Percentiles rank a stretch among this genome's conserved stretches.
phyloP scores from a whole-genome alignment of 768 basidiomycete genomes.

The Chalciporus sphaerocephalus region DNA sequence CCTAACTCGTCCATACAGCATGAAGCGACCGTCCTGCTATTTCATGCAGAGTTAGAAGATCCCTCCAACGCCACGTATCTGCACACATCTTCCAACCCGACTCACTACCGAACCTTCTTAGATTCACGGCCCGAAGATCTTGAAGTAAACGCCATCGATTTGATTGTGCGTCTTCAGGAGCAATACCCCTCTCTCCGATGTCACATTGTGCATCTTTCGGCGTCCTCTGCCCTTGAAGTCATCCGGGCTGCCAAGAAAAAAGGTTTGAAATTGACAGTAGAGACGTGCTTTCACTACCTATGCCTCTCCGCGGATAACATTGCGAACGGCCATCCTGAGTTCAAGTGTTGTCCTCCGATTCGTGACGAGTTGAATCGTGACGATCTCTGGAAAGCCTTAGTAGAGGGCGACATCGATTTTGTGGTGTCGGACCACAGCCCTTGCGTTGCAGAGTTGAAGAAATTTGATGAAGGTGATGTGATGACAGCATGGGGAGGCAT shows the following conservation, averaged over 20 bases:
- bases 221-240: slow-evolving; percentile 72
- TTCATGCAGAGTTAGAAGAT: slow-evolving; percentile 85
- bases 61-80: slow-evolving; percentile 10
- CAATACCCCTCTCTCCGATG: slow-evolving; percentile 66
- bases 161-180: slow-evolving; percentile 65
- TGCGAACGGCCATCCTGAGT: slow-evolving; percentile 73
- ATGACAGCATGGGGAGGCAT: slow-evolving; percentile 96
- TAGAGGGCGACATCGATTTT: slow-evolving; percentile 81
- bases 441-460: slow-evolving; percentile 79
- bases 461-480: slow-evolving; percentile 69
- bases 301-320: slow-evolving; percentile 69
- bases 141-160: slow-evolving; percentile 76
- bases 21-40: slow-evolving; percentile 68
- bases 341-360: slow-evolving; percentile 97
- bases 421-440: slow-evolving; percentile 97
- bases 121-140: slow-evolving; percentile 75
- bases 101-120: slow-evolving; percentile 77
- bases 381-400: slow-evolving; percentile 74
- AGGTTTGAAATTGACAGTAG: slow-evolving; percentile 76
- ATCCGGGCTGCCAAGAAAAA: slow-evolving; percentile 65
- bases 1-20: slow-evolving; percentile 40
- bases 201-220: slow-evolving; percentile 95
- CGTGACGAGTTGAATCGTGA: slow-evolving; percentile 70
- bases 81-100: slow-evolving; percentile 37
- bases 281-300: slow-evolving; percentile 98